Base-by-base conservation (phyloP, 2,329 filamentous ascomycete species). In the Pseudocercospora fijiensis region DNA sequence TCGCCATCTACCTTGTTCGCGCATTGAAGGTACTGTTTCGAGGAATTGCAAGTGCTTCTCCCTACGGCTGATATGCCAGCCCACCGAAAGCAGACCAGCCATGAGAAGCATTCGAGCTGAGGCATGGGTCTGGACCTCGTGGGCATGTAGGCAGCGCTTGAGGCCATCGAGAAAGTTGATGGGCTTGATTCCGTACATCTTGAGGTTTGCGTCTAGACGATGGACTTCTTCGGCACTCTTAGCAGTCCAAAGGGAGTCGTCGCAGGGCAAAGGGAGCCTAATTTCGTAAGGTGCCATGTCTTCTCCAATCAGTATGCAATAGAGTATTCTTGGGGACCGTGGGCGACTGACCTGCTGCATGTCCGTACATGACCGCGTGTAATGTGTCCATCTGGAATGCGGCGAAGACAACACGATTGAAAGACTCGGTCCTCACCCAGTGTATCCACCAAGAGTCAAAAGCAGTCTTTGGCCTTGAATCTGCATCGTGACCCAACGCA, bases 231-330 rank as follows among this genome's bases (percentile, higher is more conserved):
- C 86, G 55, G 91, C 90, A 75, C 88, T 96, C 4, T 89, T 90
- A 6, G 94, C 94, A 62, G 88, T 90, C 94, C 94, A 98, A 13
- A 96, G 79, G 2, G 89, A 86, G 74, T 97, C 93, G 68, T 97
- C 92, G 73, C 93, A 97, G 0, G 94, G 94, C 45, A 98, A 78
- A 0, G 92, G 91, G 7, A 97, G 82, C 56, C 92, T 87, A 85
- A 98, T 92, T 77, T 97, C 94, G 72, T 97, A 92, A 4, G 4
- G 92, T 24, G 96, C 92, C 92, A 97, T 96, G 51, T 96, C 92
- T 1, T 90, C 92, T 11, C 4, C 2, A 9, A 28, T 55, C 47
- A 61, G 49, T 18, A 49, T 24, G 4, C 4, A 5, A 26, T 30
- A n/a, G 10, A 30, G 11, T 18, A 3, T 5, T 43, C 9, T 11